Conservation (phyloP, 169 alveolate species). For the Theileria luwenshuni region DNA sequence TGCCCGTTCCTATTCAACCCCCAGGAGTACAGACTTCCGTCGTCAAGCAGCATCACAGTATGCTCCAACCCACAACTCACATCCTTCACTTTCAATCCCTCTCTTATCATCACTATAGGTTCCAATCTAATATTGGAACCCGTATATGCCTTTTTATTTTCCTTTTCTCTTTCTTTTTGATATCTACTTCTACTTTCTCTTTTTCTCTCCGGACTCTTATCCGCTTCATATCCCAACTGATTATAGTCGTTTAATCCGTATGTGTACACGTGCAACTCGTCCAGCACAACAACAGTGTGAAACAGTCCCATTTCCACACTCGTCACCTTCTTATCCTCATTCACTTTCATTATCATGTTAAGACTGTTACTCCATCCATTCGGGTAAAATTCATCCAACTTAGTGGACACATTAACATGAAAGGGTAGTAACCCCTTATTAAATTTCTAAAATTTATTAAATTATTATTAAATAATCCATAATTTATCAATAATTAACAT, state of each 20-base stretch:
- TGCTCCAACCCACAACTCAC: slow-evolving; percentile 57
- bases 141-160: not conserved
- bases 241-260: slow-evolving; percentile 36
- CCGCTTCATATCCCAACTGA: slow-evolving; percentile 14
- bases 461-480: not conserved
- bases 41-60: slow-evolving; percentile 49
- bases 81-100: slow-evolving; percentile 22
- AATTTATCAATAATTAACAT: too few relatives aligned
- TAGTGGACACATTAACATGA: slow-evolving; percentile 55
- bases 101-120: slow-evolving; percentile 27
- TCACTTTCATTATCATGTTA: slow-evolving; percentile 9
- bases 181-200: not conserved
- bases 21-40: slow-evolving; percentile 54
- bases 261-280: slow-evolving; percentile 28
- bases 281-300: slow-evolving; percentile 40
- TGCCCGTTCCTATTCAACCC: slow-evolving; percentile 62
- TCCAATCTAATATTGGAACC: slow-evolving; percentile 20
- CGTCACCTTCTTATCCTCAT: slow-evolving; percentile 14
- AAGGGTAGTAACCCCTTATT: slow-evolving; percentile 26
- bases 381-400: slow-evolving; percentile 40
- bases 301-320: slow-evolving; percentile 18
- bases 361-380: slow-evolving; percentile 60
- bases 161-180: slow-evolving; percentile 10
- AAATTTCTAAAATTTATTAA: not conserved
- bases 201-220: too few relatives aligned